Evolutionary conservation across 345 rosid genomes (phyloP).

Genomic region (Isatis tinctoria): DNA sequence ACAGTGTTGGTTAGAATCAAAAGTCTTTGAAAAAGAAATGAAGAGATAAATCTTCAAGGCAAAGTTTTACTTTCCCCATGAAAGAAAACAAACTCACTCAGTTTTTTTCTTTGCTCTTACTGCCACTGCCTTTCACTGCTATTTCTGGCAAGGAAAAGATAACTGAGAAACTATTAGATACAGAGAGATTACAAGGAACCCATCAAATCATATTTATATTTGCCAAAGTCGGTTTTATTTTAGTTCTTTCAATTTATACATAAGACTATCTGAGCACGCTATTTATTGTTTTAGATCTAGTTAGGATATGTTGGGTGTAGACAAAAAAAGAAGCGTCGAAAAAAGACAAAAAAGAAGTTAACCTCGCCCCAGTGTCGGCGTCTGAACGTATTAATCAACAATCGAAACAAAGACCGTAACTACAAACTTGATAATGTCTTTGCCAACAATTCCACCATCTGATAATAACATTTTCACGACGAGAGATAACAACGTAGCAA

Average conservation of each 20-base stretch:
- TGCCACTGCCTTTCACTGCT: constrained; percentile 65
- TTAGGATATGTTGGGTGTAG: not conserved
- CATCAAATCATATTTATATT: constrained; percentile 51
- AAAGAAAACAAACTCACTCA: constrained; percentile 42
- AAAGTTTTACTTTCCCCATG: constrained; percentile 81
- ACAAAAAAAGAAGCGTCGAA: not conserved
- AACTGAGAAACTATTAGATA: constrained; percentile 28
- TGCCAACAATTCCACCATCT: not conserved
- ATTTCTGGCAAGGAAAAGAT: constrained; percentile 49
- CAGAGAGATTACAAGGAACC: constrained; percentile 36
- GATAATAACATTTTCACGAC: not conserved
- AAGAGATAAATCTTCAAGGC: constrained; percentile 31
- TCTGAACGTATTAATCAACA: not conserved
- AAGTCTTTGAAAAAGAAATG: not conserved
- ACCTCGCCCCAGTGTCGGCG: not conserved
- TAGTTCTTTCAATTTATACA: not conserved
- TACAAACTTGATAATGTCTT: not conserved
- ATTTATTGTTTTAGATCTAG: not conserved
- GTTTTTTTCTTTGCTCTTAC: constrained; percentile 40
- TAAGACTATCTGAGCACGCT: not conserved
- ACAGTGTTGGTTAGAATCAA: constrained; percentile 34
- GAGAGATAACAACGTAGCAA: not conserved
- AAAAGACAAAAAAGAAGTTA: not conserved
- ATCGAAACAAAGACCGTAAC: not conserved
- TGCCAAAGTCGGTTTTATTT: constrained; percentile 15